A percentile compares a stretch with the other conserved stretches of the same genome.
Evolutionary conservation across 176 grass and related monocot species (phyloP).

Genomic region (Carex littledalei): DNA sequence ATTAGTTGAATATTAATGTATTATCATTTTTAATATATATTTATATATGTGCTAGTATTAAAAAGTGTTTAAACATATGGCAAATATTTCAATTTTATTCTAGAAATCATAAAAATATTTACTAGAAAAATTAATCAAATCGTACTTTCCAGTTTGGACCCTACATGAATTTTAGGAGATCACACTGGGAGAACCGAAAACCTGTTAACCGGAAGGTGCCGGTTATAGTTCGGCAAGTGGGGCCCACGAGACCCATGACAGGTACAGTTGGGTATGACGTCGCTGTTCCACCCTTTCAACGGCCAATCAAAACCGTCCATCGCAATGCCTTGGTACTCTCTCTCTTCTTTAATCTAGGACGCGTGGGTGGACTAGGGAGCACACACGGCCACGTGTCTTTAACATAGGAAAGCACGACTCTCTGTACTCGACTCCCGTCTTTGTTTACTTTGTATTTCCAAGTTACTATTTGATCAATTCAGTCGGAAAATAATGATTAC

Average conservation of each 20-base stretch:
- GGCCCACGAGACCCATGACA: neutral
- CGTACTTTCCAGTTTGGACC: neutral
- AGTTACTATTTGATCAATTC: neutral
- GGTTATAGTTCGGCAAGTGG: neutral
- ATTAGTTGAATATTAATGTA: too few relatives aligned
- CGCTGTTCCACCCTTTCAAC: conserved; percentile 1
- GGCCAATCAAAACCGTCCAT: conserved; percentile 18
- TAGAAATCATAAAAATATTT: too few relatives aligned
- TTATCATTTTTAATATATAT: too few relatives aligned
- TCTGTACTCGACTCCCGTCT: neutral
- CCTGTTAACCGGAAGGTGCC: conserved; percentile 21
- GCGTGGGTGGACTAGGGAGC: neutral
- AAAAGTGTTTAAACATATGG: too few relatives aligned
- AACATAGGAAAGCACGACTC: neutral
- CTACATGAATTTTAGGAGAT: neutral
- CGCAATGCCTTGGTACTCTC: neutral
- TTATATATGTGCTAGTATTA: too few relatives aligned
- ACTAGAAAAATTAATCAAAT: too few relatives aligned
- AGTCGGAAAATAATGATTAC: neutral
- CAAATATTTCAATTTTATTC: too few relatives aligned
- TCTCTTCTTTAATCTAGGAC: conserved; percentile 8
- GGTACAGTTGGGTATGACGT: conserved; percentile 21
- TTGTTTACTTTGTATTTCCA: neutral
- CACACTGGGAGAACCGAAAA: neutral
- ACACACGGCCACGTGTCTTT: neutral